Evolutionary conservation across 257 asterid species (phyloP), one percentile per base, ranked within the genome.

Genomic region (Penstemon eatonii): DNA sequence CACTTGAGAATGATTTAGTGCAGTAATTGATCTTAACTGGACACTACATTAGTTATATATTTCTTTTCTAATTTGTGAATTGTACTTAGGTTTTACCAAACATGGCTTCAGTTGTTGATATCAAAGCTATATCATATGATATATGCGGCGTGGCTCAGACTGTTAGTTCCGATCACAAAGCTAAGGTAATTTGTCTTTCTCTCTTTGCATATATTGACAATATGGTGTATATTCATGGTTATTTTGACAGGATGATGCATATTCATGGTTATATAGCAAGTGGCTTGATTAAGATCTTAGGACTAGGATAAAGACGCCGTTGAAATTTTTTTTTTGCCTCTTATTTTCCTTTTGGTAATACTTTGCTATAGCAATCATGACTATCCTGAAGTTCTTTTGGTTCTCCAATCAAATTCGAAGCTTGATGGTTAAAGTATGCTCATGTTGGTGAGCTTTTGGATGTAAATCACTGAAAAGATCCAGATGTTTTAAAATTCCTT

Each of bases 71-170:
- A 73, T 72, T 56, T 72, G 2, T 47, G 37, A 46, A 65, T 33
- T 44, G 73, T 65, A 69, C 40, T 45, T 85, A 93, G 98, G 97
- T 93, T 75, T 75, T 90, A 75, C 98, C 98, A 55, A 93, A 88
- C 78, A 85, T 93, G 94, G 96, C 96, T 76, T 90, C 96, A 11
- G 78, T 93, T 71, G 73, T 65, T 72, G 97, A 93, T 78, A 86
- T 90, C 84, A 90, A 84, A 84, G 94, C 97, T 41, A 81, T 86
- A 74, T 86, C 95, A 13, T 93, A 86, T 81, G 95, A 88, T 75
- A 55, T 93, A 53, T 93, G 98, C 61, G 98, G 98, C 59, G 45
- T 50, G 60, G 95, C 86, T 69, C 89, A 79, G 66, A 90, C 95
- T 41, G 79, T 90, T 79, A 78, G 82, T 84, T 66, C 91, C 60